These are phyloP conservation scores for Tolypocladium cylindrosporum DNA, from an alignment of 2,329 filamentous ascomycete genomes.

Conservation along the genomic window DNA sequence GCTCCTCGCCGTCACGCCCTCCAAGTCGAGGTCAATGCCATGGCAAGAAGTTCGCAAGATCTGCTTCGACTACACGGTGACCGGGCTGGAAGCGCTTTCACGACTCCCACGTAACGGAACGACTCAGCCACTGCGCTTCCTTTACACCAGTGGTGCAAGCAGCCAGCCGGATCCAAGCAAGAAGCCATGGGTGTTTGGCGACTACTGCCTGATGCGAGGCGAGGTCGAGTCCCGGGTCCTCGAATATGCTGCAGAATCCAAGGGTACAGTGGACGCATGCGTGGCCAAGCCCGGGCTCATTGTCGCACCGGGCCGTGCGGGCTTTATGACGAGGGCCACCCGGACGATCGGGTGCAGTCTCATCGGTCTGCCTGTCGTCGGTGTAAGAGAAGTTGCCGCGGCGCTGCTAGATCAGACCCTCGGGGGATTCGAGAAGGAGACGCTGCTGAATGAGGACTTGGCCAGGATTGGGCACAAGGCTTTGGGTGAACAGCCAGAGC, in stretches of 20 bases:
- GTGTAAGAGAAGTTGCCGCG: conserved; percentile 26
- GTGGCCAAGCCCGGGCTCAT: conserved; percentile 34
- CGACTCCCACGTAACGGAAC: conserved; percentile 11
- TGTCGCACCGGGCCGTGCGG: conserved; percentile 1
- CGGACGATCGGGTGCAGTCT: not conserved
- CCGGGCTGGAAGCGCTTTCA: conserved; percentile 23
- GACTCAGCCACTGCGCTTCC: conserved; percentile 30
- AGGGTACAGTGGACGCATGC: conserved; percentile 24
- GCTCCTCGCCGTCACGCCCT: conserved; percentile 32
- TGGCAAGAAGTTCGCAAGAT: conserved; percentile 28
- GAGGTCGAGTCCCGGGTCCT: conserved; percentile 34
- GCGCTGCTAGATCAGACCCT: conserved; percentile 33
- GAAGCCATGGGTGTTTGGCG: conserved; percentile 22
- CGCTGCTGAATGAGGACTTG: conserved; percentile 31
- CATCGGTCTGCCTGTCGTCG: conserved; percentile 22
- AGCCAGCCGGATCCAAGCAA: conserved; percentile 34
- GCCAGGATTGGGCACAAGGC: conserved; percentile 20
- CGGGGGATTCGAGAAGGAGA: conserved; percentile 35
- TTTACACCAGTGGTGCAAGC: conserved; percentile 37
- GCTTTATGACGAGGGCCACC: not conserved
- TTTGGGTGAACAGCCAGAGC: not conserved
- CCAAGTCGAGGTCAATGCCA: conserved; percentile 15
- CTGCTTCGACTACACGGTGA: conserved; percentile 24
- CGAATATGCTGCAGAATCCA: conserved; percentile 26
- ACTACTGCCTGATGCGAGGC: conserved; percentile 38